Base-by-base conservation (phyloP, 1,139 yeast genomes). In the Zygosaccharomyces pseudobailii region DNA sequence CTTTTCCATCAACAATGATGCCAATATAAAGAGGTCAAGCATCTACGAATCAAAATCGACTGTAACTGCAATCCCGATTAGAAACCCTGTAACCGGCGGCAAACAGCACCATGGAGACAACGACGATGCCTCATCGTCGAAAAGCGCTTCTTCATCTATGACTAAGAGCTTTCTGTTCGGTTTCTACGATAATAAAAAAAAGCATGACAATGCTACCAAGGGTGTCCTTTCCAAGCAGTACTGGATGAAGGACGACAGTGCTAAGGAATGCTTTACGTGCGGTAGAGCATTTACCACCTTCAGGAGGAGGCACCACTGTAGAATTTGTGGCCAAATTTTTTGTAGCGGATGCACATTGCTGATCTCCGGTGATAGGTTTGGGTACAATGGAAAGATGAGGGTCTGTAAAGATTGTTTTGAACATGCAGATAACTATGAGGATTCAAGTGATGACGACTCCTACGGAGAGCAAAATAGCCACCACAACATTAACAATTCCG, bases 271-370 rank as follows among this genome's bases (percentile, higher is more conserved):
- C 61, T 81, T 87, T 53, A 76, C 82, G 32, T 87, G 96, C 61
- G 84, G 84, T 44, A 76, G 80, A 48, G 78, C 81, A 0, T 87
- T 87, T 61, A 79, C 87, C 5, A 75, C 84, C 0, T 92, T 90
- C 67, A 71, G 97, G 61, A 74, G 98, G 55, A 87, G 87, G 56
- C 98, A 92, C 64, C 98, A 92, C 66, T 92, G 98, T 62, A 72
- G 98, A 43, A 82, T 90, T 43, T 92, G 98, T 68, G 97, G 97
- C 2, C 97, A 90, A 65, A 92, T 92, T 36, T 92, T 89, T 61
- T 92, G 98, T 66, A 77, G 87, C 28, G 76, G 78, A n/a, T 92
- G 98, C 65, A 89, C 97, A 0, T 70, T 79, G 3, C 76, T 88
- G 55, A 80, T 89, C 9, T 77, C 88, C 2, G 95, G 95, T 36